Base-by-base conservation (phyloP, 441 rosid genomes). In the Erysimum cheiri region DNA sequence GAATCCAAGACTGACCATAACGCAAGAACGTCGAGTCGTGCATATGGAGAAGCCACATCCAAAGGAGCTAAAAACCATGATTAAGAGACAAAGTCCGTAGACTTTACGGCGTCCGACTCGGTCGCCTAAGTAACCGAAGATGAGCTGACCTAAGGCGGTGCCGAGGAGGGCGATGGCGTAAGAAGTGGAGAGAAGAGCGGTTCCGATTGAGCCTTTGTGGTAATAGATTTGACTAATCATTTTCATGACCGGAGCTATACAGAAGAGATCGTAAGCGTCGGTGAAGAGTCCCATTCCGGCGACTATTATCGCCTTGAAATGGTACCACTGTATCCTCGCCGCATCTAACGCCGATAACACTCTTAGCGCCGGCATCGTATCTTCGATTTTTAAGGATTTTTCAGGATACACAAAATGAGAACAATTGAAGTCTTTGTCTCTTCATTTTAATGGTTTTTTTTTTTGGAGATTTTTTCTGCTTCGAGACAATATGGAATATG, bases 271-370 rank as follows among this genome's bases (percentile, higher is more conserved):
- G 56, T 92, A 92, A 14, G 96, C 82, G 71, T 92, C 97, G 52
- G 85, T 84, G 86, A 90, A 92, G 12, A 92, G 81, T 0, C 96
- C 96, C 90, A 88, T 87, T 2, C 98, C 98, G 3, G 98, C 95
- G 15, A 92, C 71, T 43, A 92, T 66, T 49, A 90, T 90, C 29
- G 96, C 96, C 66, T 85, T 92, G 88, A 85, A 85, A 72, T 90
- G 98, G 64, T 90, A 90, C 68, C 69, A 82, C 50, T 87, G 95
- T 0, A 87, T 81, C 71, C 17, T 82, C 12, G 95, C 92, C 0
- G 73, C 52, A 54, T 92, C 98, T 5, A 92, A 86, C 5, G 90
- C 82, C 0, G 87, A 84, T 6, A 92, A 80, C 12, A 92, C 90
- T 71, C 78, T 85, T 33, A 85, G 29, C 72, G 78, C 60, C 85